Conservation (phyloP, 306 rosid species). For the Pterocarpus santalinus region DNA sequence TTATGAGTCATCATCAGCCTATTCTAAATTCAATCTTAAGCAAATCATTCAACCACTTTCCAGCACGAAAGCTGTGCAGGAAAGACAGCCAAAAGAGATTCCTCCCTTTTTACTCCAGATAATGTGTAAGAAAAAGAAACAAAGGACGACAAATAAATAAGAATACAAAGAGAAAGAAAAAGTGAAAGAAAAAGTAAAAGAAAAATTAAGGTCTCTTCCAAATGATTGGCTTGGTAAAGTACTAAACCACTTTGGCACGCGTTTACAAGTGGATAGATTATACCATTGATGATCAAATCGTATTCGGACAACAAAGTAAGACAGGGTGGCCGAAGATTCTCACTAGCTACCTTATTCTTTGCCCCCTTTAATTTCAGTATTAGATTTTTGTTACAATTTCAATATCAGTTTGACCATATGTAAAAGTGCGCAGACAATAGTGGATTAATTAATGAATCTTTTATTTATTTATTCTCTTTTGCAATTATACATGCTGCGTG, state of each 20-base stretch:
- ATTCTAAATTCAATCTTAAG: slow-evolving; percentile 31
- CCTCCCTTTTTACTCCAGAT: not conserved
- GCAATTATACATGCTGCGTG: too few species aligned
- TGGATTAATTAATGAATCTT: too few species aligned
- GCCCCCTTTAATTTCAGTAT: too few species aligned
- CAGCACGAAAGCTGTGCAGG: slow-evolving; percentile 36
- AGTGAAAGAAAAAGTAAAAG: not conserved
- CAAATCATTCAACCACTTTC: slow-evolving; percentile 44
- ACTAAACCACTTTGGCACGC: slow-evolving; percentile 22
- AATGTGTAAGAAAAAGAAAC: not conserved
- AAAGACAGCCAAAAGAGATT: not conserved
- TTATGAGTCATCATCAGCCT: slow-evolving; percentile 37
- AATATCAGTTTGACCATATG: too few species aligned
- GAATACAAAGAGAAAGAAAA: not conserved
- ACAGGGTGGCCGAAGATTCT: slow-evolving; percentile 36
- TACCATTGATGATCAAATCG: not conserved
- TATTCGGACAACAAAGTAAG: slow-evolving; percentile 27
- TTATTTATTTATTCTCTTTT: too few species aligned
- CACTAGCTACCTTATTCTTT: not conserved
- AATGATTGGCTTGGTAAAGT: slow-evolving; percentile 30
- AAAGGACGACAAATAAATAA: not conserved
- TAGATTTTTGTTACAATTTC: too few species aligned
- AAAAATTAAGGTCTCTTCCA: not conserved
- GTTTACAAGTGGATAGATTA: slow-evolving; percentile 23
- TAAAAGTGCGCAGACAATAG: too few species aligned